Conservation (phyloP, 805 yeast species). For the Saccharomycopsis guyanensis region DNA sequence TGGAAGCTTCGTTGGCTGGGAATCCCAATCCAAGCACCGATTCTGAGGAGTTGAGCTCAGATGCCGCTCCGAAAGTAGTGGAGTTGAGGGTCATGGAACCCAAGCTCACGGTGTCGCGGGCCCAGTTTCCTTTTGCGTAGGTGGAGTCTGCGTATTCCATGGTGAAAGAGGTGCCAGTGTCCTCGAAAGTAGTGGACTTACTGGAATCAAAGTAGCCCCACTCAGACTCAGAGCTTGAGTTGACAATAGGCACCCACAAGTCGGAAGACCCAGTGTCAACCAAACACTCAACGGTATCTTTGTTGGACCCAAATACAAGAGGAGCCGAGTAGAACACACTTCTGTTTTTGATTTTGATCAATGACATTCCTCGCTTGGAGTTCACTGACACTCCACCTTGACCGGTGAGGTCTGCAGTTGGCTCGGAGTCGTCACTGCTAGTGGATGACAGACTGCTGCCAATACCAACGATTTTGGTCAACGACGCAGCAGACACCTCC, state of each 20-base stretch:
- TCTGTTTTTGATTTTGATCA: slow-evolving; percentile 11
- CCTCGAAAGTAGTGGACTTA: background rate
- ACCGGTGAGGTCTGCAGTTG: no score
- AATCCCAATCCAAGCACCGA: slow-evolving; percentile 16
- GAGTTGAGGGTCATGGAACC: slow-evolving; percentile 7
- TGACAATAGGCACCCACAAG: slow-evolving; percentile 25
- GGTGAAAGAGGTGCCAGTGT: background rate
- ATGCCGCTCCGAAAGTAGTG: slow-evolving; percentile 10
- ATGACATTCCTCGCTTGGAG: background rate
- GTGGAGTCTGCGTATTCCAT: slow-evolving; percentile 16
- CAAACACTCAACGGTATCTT: slow-evolving; percentile 18
- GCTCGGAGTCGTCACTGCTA: background rate
- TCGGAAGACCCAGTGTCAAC: slow-evolving; percentile 31
- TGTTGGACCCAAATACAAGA: slow-evolving; percentile 9
- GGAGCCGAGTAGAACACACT: slow-evolving; percentile 10
- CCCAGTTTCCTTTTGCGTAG: slow-evolving; percentile 19
- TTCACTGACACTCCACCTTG: no score
- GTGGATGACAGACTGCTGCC: background rate
- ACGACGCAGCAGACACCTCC: background rate
- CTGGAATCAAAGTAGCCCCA: slow-evolving; percentile 11
- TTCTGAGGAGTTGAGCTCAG: slow-evolving; percentile 3
- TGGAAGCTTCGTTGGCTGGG: slow-evolving; percentile 10
- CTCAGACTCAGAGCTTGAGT: background rate
- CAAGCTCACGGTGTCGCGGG: slow-evolving; percentile 7
- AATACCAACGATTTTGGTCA: background rate